Evolutionary conservation across 1,139 yeast genomes (phyloP), one percentile per base, ranked within the genome.

Genomic region (Zygosaccharomyces pseudobailii): DNA sequence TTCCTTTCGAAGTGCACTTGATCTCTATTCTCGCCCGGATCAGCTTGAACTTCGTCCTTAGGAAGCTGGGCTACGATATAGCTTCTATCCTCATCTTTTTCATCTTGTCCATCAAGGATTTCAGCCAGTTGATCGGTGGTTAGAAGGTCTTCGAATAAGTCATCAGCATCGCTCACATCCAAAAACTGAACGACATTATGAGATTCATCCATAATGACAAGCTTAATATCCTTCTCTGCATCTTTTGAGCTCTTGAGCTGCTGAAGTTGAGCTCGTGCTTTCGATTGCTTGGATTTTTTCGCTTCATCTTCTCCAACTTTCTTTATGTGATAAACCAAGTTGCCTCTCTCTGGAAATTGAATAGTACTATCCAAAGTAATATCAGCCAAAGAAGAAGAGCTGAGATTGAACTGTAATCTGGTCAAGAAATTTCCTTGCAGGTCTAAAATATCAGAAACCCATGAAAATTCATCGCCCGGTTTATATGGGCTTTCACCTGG

Each of bases 371-470:
- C 50, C 20, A 51, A 13, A 6, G 44, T 23, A 5, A 51, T 45
- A 17, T 44, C 45, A 9, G 49, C 43, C 21, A 49, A 19, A 21
- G 48, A 47, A 13, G 35, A 43, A 6, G 47, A 39, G 37, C 43
- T 42, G 13, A 49, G 34, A 20, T 46, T 46, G 20, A 49, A 46
- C 10, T 45, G 44, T 3, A 46, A 47, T 38, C 38, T 44, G 23
- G 50, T 44, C 35, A 53, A 24, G 19, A 39, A 36, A 20, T 50
- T 44, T 5, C 61, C 62, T 17, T 49, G 45, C 13, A 48, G 28
- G 40, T 61, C 59, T 6, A 58, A 32, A 2, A 62, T 55, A 17
- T 58, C 59, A 9, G 58, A 49, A 19, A 51, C 39, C 65, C 65
- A 61, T 10, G 45, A 33, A 28, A 56, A 53, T n/a, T 44, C 36